Conservation (phyloP, 2,329 filamentous ascomycete species). For the Tolypocladium nubicola region DNA sequence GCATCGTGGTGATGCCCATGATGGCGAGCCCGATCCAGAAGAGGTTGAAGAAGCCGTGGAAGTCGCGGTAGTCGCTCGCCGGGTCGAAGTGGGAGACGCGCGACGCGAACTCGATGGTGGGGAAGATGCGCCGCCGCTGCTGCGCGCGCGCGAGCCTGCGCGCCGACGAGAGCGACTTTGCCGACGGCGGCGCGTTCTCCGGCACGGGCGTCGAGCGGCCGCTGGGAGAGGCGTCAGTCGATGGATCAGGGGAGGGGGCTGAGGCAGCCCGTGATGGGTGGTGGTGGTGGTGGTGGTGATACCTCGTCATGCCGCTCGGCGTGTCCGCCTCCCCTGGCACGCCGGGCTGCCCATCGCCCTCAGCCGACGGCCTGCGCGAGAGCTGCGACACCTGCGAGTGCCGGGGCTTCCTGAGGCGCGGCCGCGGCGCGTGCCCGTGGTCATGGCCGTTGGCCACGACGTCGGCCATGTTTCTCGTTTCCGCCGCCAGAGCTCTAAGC, state of each 20-base stretch:
- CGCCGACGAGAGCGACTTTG: slow-evolving; percentile 73
- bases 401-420: slow-evolving; percentile 38
- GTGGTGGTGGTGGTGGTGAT: neutral
- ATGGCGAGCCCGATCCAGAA: slow-evolving; percentile 97
- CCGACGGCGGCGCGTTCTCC: slow-evolving; percentile 85
- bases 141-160: slow-evolving; percentile 75
- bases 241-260: too few relatives aligned
- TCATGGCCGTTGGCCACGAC: slow-evolving; percentile 14
- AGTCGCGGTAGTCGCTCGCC: slow-evolving; percentile 82
- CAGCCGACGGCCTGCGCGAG: slow-evolving; percentile 23
- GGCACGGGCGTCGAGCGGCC: slow-evolving; percentile 76
- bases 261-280: neutral
- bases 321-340: slow-evolving; percentile 19
- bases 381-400: slow-evolving; percentile 36
- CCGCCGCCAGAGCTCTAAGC: too few relatives aligned
- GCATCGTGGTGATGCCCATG: slow-evolving; percentile 90
- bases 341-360: slow-evolving; percentile 22
- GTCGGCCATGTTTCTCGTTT: slow-evolving; percentile 8
- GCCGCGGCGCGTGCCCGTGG: slow-evolving; percentile 34
- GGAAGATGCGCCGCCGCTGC: slow-evolving; percentile 76
- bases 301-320: slow-evolving; percentile 34
- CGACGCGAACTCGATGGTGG: slow-evolving; percentile 81
- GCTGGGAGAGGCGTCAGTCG: slow-evolving; percentile 31
- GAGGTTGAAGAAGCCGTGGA: slow-evolving; percentile 92
- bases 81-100: slow-evolving; percentile 95